Conservation (phyloP, 2,329 filamentous ascomycete genomes). For the Colletotrichum sublineola region DNA sequence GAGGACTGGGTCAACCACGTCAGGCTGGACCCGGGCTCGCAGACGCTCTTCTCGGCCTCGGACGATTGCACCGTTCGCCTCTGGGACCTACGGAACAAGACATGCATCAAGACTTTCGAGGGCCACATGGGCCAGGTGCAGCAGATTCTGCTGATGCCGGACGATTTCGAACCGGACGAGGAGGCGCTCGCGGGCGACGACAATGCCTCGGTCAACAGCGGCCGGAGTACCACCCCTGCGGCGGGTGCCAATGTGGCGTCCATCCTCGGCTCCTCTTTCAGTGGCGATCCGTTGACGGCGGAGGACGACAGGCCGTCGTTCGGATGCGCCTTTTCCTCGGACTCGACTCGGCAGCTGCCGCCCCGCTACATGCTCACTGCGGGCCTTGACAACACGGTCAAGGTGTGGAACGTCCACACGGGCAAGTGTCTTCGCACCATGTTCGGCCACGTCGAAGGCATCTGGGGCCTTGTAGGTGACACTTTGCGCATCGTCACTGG, state of each 20-base stretch:
- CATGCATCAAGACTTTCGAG: constrained; percentile 80
- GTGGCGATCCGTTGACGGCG: constrained; percentile 28
- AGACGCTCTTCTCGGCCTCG: constrained; percentile 91
- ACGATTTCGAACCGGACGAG: constrained; percentile 91
- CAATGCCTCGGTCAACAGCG: constrained; percentile 62
- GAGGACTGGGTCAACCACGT: constrained; percentile 98
- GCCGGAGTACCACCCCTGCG: constrained; percentile 58
- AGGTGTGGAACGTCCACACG: constrained; percentile 82
- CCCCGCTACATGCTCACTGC: constrained; percentile 94
- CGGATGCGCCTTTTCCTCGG: constrained; percentile 72
- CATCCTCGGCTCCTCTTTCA: constrained; percentile 44
- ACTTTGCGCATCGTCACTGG: constrained; percentile 89
- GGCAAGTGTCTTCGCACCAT: constrained; percentile 90
- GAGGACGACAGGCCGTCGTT: constrained; percentile 67
- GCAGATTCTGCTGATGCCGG: constrained; percentile 85
- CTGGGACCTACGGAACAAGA: constrained; percentile 90
- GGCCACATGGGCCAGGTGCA: constrained; percentile 97
- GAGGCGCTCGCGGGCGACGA: constrained; percentile 66
- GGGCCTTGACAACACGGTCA: constrained; percentile 88
- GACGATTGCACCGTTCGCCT: constrained; percentile 93
- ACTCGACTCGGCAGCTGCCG: constrained; percentile 76
- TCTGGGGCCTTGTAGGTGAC: constrained; percentile 93
- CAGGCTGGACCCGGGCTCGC: constrained; percentile 82
- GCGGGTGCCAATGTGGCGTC: constrained; percentile 43
- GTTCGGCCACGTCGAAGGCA: constrained; percentile 96